phyloP scores from a whole-genome alignment of 208 protist genomes.

The Trypanosomatidae sp. region DNA sequence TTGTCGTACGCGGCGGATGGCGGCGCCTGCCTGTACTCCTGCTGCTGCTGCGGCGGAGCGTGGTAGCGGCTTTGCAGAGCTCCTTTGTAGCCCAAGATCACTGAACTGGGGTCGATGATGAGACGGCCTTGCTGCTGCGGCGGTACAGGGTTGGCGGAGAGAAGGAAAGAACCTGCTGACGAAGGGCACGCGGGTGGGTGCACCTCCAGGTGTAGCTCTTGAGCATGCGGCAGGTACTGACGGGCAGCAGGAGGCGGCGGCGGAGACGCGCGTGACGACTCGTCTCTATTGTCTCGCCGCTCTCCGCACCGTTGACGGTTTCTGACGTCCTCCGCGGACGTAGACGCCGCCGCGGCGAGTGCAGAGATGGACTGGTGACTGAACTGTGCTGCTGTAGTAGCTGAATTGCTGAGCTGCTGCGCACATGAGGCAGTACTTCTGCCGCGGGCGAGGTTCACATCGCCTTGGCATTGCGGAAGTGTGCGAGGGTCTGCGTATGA shows the following conservation, averaged over 20 bases:
- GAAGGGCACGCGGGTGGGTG: neutral
- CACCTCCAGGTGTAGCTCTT: neutral
- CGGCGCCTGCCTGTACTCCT: neutral
- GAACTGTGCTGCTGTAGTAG: neutral
- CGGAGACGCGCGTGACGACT: neutral
- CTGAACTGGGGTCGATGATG: slow-evolving; percentile 3
- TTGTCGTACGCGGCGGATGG: neutral
- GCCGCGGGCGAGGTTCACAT: neutral
- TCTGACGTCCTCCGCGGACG: neutral
- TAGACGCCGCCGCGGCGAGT: neutral
- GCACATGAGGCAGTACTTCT: neutral
- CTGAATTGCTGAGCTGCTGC: neutral
- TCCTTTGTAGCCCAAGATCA: neutral
- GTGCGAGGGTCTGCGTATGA: neutral
- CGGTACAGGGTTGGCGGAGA: neutral
- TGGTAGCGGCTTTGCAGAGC: slow-evolving; percentile 4
- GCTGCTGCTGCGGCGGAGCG: neutral
- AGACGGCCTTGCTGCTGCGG: neutral
- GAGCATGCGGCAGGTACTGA: neutral
- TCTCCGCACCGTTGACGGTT: slow-evolving; percentile 3
- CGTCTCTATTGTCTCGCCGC: neutral
- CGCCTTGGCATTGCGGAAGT: neutral
- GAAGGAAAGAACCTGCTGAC: neutral
- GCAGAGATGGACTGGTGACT: neutral
- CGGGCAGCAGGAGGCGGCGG: neutral